These are phyloP conservation scores for Climacium dendroides DNA, from an alignment of 225 moss, liverwort and hornwort species.

Conservation along the genomic window DNA sequence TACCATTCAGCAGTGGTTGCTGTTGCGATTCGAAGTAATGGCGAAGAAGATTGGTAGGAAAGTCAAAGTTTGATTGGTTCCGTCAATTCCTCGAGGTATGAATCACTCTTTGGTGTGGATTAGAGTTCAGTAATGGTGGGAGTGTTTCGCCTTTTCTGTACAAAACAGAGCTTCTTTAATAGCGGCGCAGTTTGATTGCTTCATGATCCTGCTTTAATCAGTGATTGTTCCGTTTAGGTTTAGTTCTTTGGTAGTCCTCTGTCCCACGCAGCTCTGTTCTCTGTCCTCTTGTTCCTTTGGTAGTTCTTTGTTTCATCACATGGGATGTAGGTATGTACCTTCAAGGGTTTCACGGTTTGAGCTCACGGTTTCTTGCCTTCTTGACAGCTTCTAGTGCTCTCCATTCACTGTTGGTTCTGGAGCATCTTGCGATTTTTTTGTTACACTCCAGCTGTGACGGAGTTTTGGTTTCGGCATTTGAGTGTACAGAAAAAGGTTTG, in stretches of 20 bases:
- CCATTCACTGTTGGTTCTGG: background rate
- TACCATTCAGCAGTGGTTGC: background rate
- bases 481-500: background rate
- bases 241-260: background rate
- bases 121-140: background rate
- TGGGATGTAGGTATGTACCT: background rate
- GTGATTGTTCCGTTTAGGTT: background rate
- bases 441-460: background rate
- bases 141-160: background rate
- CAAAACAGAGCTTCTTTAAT: background rate
- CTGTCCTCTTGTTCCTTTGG: background rate
- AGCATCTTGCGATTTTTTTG: background rate
- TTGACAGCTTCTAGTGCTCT: background rate
- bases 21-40: background rate
- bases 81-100: background rate
- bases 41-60: background rate
- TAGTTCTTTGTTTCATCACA: background rate
- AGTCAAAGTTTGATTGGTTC: background rate
- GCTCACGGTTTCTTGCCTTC: background rate
- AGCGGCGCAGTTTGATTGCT: background rate
- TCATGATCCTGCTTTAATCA: background rate
- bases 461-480: background rate
- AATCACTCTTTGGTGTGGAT: background rate
- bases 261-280: background rate
- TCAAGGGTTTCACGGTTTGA: background rate